A percentile compares a stretch with the other conserved stretches of the same genome.
Evolutionary conservation across 2,329 filamentous ascomycete genomes (phyloP).

Genomic region (Tolypocladium guangdongense): DNA sequence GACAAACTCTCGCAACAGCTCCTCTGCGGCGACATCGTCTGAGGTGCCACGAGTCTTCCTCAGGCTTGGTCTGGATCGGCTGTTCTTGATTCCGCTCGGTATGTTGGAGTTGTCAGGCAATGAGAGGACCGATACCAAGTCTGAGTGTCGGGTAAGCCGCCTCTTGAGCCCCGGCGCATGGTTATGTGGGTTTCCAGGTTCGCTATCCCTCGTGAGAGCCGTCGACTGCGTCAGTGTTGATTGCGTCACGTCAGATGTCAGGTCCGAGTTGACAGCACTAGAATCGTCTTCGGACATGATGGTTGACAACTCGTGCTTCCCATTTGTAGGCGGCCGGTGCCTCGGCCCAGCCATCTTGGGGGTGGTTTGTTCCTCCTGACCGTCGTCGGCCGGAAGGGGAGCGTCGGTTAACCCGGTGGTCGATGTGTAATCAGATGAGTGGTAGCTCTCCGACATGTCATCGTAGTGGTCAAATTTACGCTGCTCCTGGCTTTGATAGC

Average conservation of each 20-base stretch:
- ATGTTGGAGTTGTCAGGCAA: slow-evolving; percentile 47
- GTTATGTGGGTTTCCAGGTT: slow-evolving; percentile 26
- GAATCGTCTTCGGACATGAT: slow-evolving; percentile 42
- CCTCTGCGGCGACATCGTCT: slow-evolving; percentile 57
- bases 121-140: slow-evolving; percentile 87
- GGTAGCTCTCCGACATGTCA: slow-evolving; percentile 10
- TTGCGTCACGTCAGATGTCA: slow-evolving; percentile 34
- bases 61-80: slow-evolving; percentile 68
- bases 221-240: slow-evolving; percentile 44
- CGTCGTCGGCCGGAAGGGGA: not conserved
- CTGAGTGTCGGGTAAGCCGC: slow-evolving; percentile 80
- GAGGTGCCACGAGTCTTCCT: slow-evolving; percentile 59
- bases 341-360: slow-evolving; percentile 21
- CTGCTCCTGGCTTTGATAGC: slow-evolving; percentile 38
- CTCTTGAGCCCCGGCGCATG: slow-evolving; percentile 52
- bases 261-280: slow-evolving; percentile 35
- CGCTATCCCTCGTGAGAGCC: slow-evolving; percentile 34
- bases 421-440: slow-evolving; percentile 6
- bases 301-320: slow-evolving; percentile 44
- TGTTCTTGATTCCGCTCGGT: slow-evolving; percentile 53
- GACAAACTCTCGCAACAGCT: slow-evolving; percentile 68
- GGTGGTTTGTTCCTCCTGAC: not conserved
- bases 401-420: not conserved
- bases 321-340: slow-evolving; percentile 39
- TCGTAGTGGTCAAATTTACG: slow-evolving; percentile 16